These are phyloP conservation scores for Inga laurina DNA, from an alignment of 306 rosid species.

Conservation along the genomic window DNA sequence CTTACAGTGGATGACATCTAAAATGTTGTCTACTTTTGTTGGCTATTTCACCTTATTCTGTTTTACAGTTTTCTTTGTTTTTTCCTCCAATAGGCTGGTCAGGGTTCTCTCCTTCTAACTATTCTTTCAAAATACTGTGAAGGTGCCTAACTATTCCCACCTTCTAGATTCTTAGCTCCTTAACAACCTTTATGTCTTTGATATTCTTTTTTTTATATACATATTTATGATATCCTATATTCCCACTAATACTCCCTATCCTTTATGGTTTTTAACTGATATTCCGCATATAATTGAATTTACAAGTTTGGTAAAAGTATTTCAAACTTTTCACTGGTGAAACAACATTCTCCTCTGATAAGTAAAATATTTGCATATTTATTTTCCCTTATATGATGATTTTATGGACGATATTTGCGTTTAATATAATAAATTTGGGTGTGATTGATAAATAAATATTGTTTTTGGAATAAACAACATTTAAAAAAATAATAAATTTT, in stretches of 20 bases:
- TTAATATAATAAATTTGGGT: too few relatives aligned
- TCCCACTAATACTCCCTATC: background rate
- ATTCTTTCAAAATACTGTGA: slow-evolving; percentile 88
- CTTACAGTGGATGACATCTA: slow-evolving; percentile 26
- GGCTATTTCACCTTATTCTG: slow-evolving; percentile 15
- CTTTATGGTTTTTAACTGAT: slow-evolving; percentile 11
- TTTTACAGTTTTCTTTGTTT: slow-evolving; percentile 4
- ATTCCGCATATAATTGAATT: slow-evolving; percentile 23
- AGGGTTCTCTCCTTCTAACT: slow-evolving; percentile 89
- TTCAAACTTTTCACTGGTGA: slow-evolving; percentile 13
- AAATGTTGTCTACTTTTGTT: slow-evolving; percentile 16
- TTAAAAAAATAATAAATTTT: too few relatives aligned
- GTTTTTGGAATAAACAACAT: too few relatives aligned
- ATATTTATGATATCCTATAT: background rate
- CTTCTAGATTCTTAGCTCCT: slow-evolving; percentile 1
- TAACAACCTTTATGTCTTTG: background rate
- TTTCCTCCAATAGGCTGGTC: slow-evolving; percentile 70
- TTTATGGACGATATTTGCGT: too few relatives aligned
- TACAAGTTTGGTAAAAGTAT: slow-evolving; percentile 20
- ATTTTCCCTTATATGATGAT: too few relatives aligned
- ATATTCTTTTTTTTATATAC: too few relatives aligned
- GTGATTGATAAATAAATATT: too few relatives aligned
- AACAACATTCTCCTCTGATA: slow-evolving; percentile 90
- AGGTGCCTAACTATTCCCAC: slow-evolving; percentile 52
- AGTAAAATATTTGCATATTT: too few relatives aligned